These are phyloP conservation scores for Teratosphaeria gauchensis DNA, from an alignment of 2,329 filamentous ascomycete species.

Conservation along the genomic window DNA sequence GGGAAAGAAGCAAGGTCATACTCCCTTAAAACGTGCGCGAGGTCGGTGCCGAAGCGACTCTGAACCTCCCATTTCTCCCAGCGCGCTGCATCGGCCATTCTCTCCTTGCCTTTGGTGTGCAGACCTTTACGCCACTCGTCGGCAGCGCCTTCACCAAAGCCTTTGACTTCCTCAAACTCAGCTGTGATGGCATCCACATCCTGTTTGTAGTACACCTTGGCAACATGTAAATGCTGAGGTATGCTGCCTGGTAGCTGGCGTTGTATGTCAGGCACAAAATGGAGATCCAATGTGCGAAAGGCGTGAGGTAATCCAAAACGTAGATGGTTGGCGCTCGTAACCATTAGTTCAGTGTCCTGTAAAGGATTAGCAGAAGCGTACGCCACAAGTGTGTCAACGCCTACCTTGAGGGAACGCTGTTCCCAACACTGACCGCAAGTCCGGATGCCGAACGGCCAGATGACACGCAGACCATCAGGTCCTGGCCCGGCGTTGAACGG, in stretches of 20 bases:
- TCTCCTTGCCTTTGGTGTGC: conserved; percentile 50
- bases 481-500: conserved; percentile 55
- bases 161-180: conserved; percentile 54
- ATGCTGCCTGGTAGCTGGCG: conserved; percentile 43
- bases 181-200: conserved; percentile 54
- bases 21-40: conserved; percentile 22
- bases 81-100: conserved; percentile 51
- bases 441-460: conserved; percentile 64
- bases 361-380: conserved; percentile 11
- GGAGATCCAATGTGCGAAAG: conserved; percentile 48
- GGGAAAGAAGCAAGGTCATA: conserved; percentile 24
- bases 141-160: conserved; percentile 56
- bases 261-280: conserved; percentile 49
- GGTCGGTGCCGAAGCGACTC: conserved; percentile 17
- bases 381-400: conserved; percentile 11
- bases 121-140: conserved; percentile 77
- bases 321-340: conserved; percentile 50
- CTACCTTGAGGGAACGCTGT: conserved; percentile 55
- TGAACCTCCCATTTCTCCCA: conserved; percentile 65
- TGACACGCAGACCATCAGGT: conserved; percentile 46
- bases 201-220: conserved; percentile 55
- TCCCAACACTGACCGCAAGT: conserved; percentile 54
- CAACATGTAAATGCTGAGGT: conserved; percentile 42
- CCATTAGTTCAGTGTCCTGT: conserved; percentile 60
- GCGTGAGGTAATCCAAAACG: conserved; percentile 61